phyloP scores from a whole-genome alignment of 2,329 filamentous ascomycete species.

The Gyromitra esculenta region DNA sequence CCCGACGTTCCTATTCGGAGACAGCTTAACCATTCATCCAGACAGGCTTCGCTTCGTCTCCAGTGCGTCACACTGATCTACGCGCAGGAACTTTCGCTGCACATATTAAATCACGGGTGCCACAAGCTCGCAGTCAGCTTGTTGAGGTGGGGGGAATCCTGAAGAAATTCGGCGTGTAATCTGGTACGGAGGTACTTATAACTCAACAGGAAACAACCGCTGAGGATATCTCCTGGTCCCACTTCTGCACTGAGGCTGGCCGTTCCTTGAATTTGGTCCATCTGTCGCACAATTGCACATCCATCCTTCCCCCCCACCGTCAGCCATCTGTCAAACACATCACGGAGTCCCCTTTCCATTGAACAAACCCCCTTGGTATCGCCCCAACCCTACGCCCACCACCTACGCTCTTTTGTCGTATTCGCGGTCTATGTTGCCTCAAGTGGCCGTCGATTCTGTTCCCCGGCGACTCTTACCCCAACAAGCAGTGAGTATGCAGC shows the following conservation, averaged over 20 bases:
- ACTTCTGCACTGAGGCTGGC: constrained; percentile 42
- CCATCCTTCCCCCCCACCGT: constrained; percentile 24
- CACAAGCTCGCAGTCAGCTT: constrained; percentile 38
- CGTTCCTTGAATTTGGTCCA: constrained; percentile 38
- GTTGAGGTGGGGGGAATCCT: constrained; percentile 51
- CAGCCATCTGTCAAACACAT: constrained; percentile 36
- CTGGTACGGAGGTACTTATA: constrained; percentile 50
- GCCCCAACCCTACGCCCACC: constrained; percentile 24
- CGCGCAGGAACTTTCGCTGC: constrained; percentile 54
- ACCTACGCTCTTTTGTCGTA: constrained; percentile 23
- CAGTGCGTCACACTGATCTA: constrained; percentile 55
- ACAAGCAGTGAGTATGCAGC: constrained; percentile 54
- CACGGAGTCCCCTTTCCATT: constrained; percentile 34
- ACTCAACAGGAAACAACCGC: constrained; percentile 42
- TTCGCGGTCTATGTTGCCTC: constrained; percentile 52
- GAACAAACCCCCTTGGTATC: constrained; percentile 23
- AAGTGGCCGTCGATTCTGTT: constrained; percentile 54
- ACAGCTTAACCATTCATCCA: constrained; percentile 52
- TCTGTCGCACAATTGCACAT: constrained; percentile 49
- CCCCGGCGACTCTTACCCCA: constrained; percentile 54
- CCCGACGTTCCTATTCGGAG: constrained; percentile 47
- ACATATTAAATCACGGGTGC: constrained; percentile 55
- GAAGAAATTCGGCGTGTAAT: constrained; percentile 39
- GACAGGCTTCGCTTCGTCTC: constrained; percentile 39
- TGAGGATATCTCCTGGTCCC: constrained; percentile 41